Evolutionary conservation across 1,284 basidiomycete genomes (phyloP), one percentile per base, ranked within the genome.

Genomic region (Schizopora paradoxa): DNA sequence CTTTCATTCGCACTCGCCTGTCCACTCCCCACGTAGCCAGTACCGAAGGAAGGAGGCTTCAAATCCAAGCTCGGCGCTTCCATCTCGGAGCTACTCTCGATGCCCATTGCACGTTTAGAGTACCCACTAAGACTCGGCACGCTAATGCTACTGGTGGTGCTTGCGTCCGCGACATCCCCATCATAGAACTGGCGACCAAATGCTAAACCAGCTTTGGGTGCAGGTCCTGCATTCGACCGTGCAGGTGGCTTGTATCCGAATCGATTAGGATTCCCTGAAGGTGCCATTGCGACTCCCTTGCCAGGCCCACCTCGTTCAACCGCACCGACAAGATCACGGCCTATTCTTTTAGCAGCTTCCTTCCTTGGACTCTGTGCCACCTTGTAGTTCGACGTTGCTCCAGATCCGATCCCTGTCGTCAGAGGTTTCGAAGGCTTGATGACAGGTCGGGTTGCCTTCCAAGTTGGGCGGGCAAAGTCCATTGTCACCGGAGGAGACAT

Each of bases 401-500:
- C n/a, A n/a, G n/a, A n/a, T n/a, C n/a, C n/a, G n/a, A n/a, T n/a
- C n/a, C n/a, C n/a, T n/a, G n/a, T n/a, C n/a, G n/a, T n/a, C n/a
- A n/a, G n/a, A n/a, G n/a, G n/a, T n/a, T n/a, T n/a, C n/a, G n/a
- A n/a, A n/a, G n/a, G n/a, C n/a, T n/a, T n/a, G n/a, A n/a, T n/a
- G n/a, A n/a, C n/a, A n/a, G 65, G 68, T 11, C 78, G 62, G 14
- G 73, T 63, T 21, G 70, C 72, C 1, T 74, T 74, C 43, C 77
- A 73, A 6, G 79, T 73, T 0, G 84, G 83, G n/a, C 83, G 76
- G 2, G 81, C 81, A 49, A 90, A 91, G 22, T 83, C 86, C 77
- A 93, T 82, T 46, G 86, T 85, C 3, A 86, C 76, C 2, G 89
- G 90, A 2, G 92, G 90, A 0, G 90, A 92, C 85, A 93, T 88